Evolutionary conservation across 345 rosid genomes (phyloP).

Genomic region (Lepidium aucheri): DNA sequence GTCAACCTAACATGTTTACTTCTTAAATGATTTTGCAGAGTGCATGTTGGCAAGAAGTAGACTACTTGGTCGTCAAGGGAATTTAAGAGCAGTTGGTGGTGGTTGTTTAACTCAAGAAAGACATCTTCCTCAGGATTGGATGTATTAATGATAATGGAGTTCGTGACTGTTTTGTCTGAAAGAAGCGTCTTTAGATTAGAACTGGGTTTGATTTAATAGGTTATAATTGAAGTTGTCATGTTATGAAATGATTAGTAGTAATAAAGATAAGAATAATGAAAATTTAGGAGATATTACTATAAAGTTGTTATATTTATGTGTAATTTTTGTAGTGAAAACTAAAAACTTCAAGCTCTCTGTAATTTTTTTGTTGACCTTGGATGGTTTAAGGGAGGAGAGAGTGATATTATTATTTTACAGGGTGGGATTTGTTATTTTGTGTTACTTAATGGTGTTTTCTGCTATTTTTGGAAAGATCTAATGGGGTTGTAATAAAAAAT

Average conservation of each 20-base stretch:
- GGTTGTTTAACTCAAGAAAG: constrained; percentile 18
- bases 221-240: constrained; percentile 2
- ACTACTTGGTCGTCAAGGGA: constrained; percentile 12
- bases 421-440: constrained; percentile 13
- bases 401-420: neutral
- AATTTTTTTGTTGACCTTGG: constrained; percentile 21
- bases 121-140: constrained; percentile 31
- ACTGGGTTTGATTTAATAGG: constrained; percentile 4
- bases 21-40: neutral
- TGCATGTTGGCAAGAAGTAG: constrained; percentile 11
- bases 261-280: constrained; percentile 1
- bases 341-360: constrained; percentile 15
- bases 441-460: constrained; percentile 1
- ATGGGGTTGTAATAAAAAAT: constrained; percentile 20
- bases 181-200: neutral
- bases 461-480: constrained; percentile 4
- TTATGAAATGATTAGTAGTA: constrained; percentile 5
- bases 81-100: neutral
- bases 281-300: neutral
- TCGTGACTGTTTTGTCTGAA: neutral
- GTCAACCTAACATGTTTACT: too few species aligned
- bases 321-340: neutral
- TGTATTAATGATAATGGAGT: constrained; percentile 6
- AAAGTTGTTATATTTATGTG: constrained; percentile 1
- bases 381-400: constrained; percentile 9